Percentiles rank a stretch among this genome's conserved stretches.
phyloP scores from a whole-genome alignment of 2,329 filamentous ascomycete genomes.

The Diaporthe caulivora region DNA sequence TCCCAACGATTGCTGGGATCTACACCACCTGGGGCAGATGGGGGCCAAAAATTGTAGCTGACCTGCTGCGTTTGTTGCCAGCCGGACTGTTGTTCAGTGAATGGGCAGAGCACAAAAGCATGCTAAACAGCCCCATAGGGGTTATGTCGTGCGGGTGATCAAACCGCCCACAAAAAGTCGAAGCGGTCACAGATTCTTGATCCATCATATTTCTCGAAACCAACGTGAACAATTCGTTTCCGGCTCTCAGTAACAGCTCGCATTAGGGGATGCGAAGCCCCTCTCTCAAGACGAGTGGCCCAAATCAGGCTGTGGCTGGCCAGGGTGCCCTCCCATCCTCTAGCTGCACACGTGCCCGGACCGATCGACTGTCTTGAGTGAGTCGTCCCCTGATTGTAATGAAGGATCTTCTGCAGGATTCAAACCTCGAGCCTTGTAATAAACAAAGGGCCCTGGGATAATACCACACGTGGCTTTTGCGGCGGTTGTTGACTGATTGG shows the following conservation, averaged over 20 bases:
- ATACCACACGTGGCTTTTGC: not conserved
- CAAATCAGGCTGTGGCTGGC: conserved; percentile 2
- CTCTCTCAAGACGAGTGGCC: too few species aligned
- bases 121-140: not conserved
- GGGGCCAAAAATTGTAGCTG: not conserved
- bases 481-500: not conserved
- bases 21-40: not conserved
- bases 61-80: not conserved
- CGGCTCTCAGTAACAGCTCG: too few species aligned
- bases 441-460: not conserved
- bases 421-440: not conserved
- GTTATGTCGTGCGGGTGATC: not conserved
- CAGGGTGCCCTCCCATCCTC: not conserved
- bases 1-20: conserved; percentile 5
- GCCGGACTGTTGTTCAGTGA: not conserved
- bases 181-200: conserved; percentile 2
- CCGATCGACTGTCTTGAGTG: not conserved
- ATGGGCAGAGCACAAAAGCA: not conserved
- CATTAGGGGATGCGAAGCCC: not conserved
- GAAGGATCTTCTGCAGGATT: not conserved
- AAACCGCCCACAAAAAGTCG: not conserved
- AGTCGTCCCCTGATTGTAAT: not conserved
- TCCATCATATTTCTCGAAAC: not conserved
- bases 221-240: not conserved
- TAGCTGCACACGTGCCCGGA: too few species aligned